Percentiles rank a stretch among this genome's conserved stretches.
Conservation (phyloP, 2,329 filamentous ascomycete genomes). For the Rutstroemia sp. region DNA sequence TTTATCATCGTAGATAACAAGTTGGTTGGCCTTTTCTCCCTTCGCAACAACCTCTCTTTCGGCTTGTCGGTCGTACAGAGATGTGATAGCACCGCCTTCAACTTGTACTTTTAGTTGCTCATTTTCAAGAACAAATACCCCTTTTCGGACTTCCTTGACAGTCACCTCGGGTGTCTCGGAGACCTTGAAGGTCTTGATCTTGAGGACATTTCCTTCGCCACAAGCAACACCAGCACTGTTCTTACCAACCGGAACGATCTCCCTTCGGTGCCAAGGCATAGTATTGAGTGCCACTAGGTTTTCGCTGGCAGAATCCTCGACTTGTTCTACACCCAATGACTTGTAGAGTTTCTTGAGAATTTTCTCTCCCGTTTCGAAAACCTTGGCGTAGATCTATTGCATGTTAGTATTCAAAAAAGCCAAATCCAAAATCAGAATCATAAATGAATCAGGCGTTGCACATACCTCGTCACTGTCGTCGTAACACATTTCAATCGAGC, state of each 20-base stretch:
- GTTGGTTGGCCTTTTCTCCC: conserved; percentile 75
- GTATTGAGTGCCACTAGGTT: conserved; percentile 69
- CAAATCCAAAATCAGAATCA: not conserved
- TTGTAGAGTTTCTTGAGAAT: conserved; percentile 63
- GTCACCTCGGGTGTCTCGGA: conserved; percentile 42
- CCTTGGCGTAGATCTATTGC: conserved; percentile 64
- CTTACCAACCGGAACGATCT: conserved; percentile 59
- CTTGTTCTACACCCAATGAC: conserved; percentile 54
- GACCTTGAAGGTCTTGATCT: conserved; percentile 43
- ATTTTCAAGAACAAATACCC: conserved; percentile 74
- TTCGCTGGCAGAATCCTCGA: conserved; percentile 34
- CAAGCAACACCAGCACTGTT: conserved; percentile 45
- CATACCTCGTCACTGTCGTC: conserved; percentile 79
- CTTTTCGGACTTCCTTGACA: conserved; percentile 43
- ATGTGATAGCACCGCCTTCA: conserved; percentile 70
- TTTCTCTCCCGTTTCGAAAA: conserved; percentile 70
- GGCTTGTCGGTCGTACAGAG: conserved; percentile 67
- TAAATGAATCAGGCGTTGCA: not conserved
- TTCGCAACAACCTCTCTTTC: conserved; percentile 71
- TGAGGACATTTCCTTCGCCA: conserved; percentile 46
- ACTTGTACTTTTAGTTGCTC: conserved; percentile 67
- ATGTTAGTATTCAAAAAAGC: conserved; percentile 22
- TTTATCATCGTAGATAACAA: conserved; percentile 95
- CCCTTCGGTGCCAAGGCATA: conserved; percentile 74
- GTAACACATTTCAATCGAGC: conserved; percentile 96